phyloP scores from a whole-genome alignment of 2,329 filamentous ascomycete species.

The Ophiostoma sp. region DNA sequence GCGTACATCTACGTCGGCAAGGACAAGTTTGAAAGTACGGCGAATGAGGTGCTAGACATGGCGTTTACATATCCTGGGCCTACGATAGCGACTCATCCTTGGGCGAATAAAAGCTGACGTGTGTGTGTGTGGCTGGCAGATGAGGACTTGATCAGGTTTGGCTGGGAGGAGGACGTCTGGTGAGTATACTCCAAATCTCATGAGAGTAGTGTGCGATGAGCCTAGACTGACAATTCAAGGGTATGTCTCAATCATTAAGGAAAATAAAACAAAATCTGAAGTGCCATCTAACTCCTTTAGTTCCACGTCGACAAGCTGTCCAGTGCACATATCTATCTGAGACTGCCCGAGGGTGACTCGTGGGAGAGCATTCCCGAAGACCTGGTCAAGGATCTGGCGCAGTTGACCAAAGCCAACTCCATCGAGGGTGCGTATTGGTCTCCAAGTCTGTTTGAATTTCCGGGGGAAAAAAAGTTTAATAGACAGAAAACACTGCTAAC shows the following conservation, averaged over 20 bases:
- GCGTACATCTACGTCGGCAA: constrained; percentile 96
- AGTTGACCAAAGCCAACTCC: constrained; percentile 97
- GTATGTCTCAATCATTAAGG: background rate
- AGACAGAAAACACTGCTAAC: background rate
- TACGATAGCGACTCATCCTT: background rate
- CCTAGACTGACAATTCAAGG: constrained; percentile 8
- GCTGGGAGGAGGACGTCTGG: constrained; percentile 96
- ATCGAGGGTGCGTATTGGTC: constrained; percentile 70
- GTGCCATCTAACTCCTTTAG: constrained; percentile 43
- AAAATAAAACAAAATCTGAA: background rate
- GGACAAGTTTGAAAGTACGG: constrained; percentile 96
- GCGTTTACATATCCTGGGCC: too few species aligned
- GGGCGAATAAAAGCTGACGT: background rate
- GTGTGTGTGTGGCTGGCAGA: constrained; percentile 60
- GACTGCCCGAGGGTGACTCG: constrained; percentile 71
- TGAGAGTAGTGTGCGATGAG: background rate
- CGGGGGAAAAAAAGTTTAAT: background rate
- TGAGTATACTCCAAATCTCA: constrained; percentile 46
- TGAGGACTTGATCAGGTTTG: constrained; percentile 92
- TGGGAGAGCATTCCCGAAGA: constrained; percentile 81
- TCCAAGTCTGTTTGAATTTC: background rate
- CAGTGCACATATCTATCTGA: constrained; percentile 93
- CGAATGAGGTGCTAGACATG: too few species aligned
- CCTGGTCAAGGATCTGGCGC: constrained; percentile 84
- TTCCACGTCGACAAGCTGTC: constrained; percentile 98